Conservation (phyloP, 805 yeast genomes). For the Lipomyces sp. region DNA sequence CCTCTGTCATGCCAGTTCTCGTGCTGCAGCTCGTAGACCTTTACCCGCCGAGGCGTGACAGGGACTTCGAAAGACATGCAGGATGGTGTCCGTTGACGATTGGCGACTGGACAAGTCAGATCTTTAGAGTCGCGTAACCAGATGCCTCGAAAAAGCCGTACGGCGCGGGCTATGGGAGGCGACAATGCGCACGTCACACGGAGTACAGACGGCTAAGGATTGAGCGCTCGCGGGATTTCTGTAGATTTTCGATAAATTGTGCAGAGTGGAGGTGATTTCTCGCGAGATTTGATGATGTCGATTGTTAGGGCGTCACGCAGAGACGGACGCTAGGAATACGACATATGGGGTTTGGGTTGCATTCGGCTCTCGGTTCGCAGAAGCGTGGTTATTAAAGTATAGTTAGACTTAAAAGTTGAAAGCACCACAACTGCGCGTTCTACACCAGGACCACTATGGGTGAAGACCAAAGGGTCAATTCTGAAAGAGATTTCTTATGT, state of each 20-base stretch:
- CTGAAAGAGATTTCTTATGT: no score
- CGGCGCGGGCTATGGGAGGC: background rate
- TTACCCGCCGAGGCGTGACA: conserved; percentile 73
- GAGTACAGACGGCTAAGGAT: background rate
- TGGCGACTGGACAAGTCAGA: background rate
- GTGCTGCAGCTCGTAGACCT: conserved; percentile 81
- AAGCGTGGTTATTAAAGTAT: no score
- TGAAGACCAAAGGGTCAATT: no score
- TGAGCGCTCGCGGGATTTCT: background rate
- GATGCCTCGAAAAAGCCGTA: background rate
- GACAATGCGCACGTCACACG: background rate
- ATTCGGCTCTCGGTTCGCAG: no score
- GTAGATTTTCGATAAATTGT: background rate
- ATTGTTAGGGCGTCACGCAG: no score
- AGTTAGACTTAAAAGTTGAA: no score
- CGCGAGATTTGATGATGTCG: background rate
- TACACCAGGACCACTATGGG: no score
- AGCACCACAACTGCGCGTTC: no score
- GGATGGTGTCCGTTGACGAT: background rate
- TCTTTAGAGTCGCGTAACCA: background rate
- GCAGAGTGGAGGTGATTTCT: background rate
- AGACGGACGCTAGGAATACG: no score
- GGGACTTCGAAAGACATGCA: conserved; percentile 43
- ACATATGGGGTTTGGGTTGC: no score
- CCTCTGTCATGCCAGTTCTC: conserved; percentile 92